Conservation (phyloP, 2,329 filamentous ascomycete genomes). For the Pseudodiploospora longispora region DNA sequence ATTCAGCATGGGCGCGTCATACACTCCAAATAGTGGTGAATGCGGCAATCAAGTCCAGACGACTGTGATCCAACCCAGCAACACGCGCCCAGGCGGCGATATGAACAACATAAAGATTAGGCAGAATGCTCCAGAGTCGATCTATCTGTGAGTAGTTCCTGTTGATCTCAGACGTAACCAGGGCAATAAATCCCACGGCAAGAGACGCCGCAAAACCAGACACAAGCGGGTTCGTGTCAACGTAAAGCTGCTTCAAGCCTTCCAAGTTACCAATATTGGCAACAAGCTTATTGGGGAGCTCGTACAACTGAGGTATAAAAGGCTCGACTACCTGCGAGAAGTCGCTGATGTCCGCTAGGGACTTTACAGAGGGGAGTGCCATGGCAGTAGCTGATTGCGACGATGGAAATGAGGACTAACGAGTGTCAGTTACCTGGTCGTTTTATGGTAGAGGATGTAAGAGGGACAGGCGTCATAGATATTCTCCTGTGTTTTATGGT, state of each 20-base stretch:
- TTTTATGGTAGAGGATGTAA: too few species aligned
- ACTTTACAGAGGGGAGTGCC: constrained; percentile 64
- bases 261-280: constrained; percentile 52
- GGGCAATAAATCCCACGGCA: constrained; percentile 60
- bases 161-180: constrained; percentile 76
- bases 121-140: constrained; percentile 82
- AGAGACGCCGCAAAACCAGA: constrained; percentile 65
- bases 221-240: constrained; percentile 78
- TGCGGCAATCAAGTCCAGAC: constrained; percentile 63
- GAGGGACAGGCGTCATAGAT: too few species aligned
- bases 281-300: constrained; percentile 58
- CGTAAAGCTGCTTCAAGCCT: constrained; percentile 63
- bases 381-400: constrained; percentile 31
- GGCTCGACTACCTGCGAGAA: constrained; percentile 68
- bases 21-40: constrained; percentile 75
- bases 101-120: constrained; percentile 78
- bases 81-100: constrained; percentile 76
- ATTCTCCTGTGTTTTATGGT: too few species aligned
- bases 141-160: constrained; percentile 97
- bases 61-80: constrained; percentile 59
- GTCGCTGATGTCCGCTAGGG: constrained; percentile 67
- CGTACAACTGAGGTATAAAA: constrained; percentile 61
- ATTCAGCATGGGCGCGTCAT: constrained; percentile 23
- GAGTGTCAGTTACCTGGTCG: too few species aligned
- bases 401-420: too few species aligned